Percentiles rank a stretch among this genome's conserved stretches.
phyloP scores from a whole-genome alignment of 805 yeast genomes.

The Ogataea trehaloabstinens region DNA sequence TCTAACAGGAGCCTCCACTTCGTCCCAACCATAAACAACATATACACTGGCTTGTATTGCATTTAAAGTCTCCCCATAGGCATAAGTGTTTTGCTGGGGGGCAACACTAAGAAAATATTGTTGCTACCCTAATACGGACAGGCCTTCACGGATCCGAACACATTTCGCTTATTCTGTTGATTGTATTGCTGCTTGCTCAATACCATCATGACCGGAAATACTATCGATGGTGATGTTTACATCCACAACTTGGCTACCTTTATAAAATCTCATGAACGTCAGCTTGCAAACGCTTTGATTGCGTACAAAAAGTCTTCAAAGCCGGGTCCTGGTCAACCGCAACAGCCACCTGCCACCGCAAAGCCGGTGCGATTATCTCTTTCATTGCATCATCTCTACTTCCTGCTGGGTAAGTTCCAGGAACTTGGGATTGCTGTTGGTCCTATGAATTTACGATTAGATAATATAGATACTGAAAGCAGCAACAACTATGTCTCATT shows the following conservation, averaged over 20 bases:
- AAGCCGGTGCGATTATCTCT: conserved; percentile 58
- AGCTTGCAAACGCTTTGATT: conserved; percentile 55
- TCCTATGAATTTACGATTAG: conserved; percentile 58
- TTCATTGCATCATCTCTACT: conserved; percentile 63
- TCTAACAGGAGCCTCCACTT: no score
- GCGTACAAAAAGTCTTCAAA: conserved; percentile 44
- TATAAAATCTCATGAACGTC: conserved; percentile 54
- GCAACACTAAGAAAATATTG: background rate
- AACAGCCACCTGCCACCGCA: conserved; percentile 11
- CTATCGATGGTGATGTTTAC: conserved; percentile 57
- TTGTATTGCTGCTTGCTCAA: no score
- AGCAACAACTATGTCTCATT: conserved; percentile 53
- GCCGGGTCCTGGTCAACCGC: conserved; percentile 9
- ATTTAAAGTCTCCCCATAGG: background rate
- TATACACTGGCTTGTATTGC: no score
- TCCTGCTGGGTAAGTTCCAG: conserved; percentile 56
- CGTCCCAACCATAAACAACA: no score
- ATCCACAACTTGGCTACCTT: conserved; percentile 53
- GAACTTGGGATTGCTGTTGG: conserved; percentile 50
- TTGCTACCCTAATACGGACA: background rate
- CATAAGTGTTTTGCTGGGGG: background rate
- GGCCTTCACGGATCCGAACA: background rate
- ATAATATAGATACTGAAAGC: conserved; percentile 52
- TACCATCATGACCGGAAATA: conserved; percentile 25
- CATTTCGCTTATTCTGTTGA: no score